Evolutionary conservation across 163 green algal genomes (phyloP).

Genomic region (Coccomyxa subellipsoidea): DNA sequence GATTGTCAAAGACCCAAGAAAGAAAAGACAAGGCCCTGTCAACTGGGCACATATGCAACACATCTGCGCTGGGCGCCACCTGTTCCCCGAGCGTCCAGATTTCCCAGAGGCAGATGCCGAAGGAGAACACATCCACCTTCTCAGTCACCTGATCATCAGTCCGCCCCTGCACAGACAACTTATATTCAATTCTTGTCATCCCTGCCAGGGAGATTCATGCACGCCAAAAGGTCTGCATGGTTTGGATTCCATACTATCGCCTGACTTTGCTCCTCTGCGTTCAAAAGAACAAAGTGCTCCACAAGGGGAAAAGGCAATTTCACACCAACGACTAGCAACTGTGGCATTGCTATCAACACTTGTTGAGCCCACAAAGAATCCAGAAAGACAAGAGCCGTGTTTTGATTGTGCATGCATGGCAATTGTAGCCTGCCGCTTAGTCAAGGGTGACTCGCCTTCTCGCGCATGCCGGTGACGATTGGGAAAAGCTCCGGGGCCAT

Average conservation of each 20-base stretch:
- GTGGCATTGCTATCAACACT: background rate
- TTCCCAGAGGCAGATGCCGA: slow-evolving; percentile 65
- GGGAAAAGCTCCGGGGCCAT: slow-evolving; percentile 66
- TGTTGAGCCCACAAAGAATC: background rate
- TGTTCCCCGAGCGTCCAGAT: slow-evolving; percentile 63
- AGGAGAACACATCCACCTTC: slow-evolving; percentile 70
- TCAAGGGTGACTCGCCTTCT: background rate
- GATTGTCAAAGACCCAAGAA: no score
- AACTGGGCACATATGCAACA: background rate
- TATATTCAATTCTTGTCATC: background rate
- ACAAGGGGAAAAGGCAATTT: background rate
- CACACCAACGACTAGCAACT: background rate
- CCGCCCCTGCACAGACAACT: background rate
- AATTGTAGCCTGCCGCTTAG: no score
- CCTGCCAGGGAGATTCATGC: background rate
- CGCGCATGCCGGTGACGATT: background rate
- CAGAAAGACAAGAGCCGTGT: no score
- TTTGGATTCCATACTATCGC: background rate
- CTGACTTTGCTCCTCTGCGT: background rate
- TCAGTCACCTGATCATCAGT: slow-evolving; percentile 56
- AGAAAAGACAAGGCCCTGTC: background rate
- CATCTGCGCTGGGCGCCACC: slow-evolving; percentile 20
- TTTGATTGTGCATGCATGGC: background rate
- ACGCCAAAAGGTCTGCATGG: background rate
- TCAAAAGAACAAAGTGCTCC: background rate